These are phyloP conservation scores for Colletotrichum gloeosporioides DNA, from an alignment of 2,329 filamentous ascomycete species.

Conservation along the genomic window DNA sequence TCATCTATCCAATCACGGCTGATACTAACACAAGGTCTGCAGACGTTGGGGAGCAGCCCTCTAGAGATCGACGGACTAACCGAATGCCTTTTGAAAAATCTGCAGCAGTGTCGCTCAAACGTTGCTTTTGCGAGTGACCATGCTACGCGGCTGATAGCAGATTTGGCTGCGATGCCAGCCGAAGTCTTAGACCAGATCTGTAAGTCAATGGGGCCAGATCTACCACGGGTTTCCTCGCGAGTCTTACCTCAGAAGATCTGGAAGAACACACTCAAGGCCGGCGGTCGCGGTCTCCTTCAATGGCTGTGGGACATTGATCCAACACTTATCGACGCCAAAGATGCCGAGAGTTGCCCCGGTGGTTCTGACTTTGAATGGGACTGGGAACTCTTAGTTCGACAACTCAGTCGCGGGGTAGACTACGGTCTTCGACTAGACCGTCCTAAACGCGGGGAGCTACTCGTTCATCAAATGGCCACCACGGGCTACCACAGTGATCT, in stretches of 20 bases:
- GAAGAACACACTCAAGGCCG: neutral
- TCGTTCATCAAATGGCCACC: neutral
- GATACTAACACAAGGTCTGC: neutral
- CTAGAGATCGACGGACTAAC: neutral
- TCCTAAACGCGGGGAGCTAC: too few species aligned
- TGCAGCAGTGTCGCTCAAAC: neutral
- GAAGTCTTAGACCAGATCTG: neutral
- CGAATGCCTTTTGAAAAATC: neutral
- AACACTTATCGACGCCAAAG: neutral
- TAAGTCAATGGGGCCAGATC: neutral
- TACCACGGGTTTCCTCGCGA: neutral
- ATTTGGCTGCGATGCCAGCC: neutral
- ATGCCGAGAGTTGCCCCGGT: neutral
- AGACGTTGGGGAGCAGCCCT: neutral
- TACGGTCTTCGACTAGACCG: neutral
- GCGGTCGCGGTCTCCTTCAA: neutral
- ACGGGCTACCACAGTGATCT: neutral
- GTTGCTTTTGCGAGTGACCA: rapidly evolving
- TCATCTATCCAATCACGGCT: neutral
- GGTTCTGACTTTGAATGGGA: neutral
- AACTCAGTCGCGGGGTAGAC: neutral
- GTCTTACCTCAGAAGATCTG: neutral
- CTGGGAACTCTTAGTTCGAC: neutral
- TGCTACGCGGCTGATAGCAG: rapidly evolving
- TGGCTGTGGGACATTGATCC: neutral